Evolutionary conservation across 2,329 filamentous ascomycete species (phyloP).

Genomic region (Phialocephala sp.): DNA sequence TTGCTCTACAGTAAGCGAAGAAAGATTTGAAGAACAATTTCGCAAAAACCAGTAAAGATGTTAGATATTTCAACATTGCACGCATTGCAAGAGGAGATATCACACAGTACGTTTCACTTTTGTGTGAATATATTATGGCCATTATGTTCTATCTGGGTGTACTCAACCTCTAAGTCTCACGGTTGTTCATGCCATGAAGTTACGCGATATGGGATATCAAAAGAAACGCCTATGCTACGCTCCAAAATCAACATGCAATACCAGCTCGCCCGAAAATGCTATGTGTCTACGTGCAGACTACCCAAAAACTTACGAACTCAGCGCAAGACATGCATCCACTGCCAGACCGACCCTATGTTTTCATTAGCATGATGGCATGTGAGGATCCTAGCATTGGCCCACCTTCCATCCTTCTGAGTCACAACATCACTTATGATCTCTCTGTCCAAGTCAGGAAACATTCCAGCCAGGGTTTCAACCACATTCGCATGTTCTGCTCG

Average conservation of each 20-base stretch:
- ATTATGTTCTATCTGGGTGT: slow-evolving; percentile 3
- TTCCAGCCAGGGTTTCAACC: slow-evolving; percentile 90
- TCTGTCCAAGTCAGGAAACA: slow-evolving; percentile 95
- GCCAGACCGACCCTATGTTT: slow-evolving; percentile 73
- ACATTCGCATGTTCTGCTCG: slow-evolving; percentile 86
- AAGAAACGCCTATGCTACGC: slow-evolving; percentile 33
- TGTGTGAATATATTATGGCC: background rate
- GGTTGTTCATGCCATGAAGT: background rate
- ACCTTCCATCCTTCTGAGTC: slow-evolving; percentile 92
- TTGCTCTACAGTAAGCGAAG: no score
- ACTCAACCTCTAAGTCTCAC: background rate
- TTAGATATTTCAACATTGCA: no score
- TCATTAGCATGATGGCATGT: slow-evolving; percentile 29
- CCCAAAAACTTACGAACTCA: slow-evolving; percentile 46
- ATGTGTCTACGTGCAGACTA: background rate
- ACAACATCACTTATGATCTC: slow-evolving; percentile 98
- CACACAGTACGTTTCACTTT: background rate
- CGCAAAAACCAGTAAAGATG: no score
- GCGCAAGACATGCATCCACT: slow-evolving; percentile 83
- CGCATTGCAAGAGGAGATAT: background rate
- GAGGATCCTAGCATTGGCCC: slow-evolving; percentile 47
- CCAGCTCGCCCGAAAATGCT: slow-evolving; percentile 17
- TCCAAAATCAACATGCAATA: slow-evolving; percentile 30
- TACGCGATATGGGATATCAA: slow-evolving; percentile 26
- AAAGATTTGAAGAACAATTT: no score